These are phyloP conservation scores for Xylariaceae sp. DNA, from an alignment of 2,329 filamentous ascomycete genomes.

Conservation along the genomic window DNA sequence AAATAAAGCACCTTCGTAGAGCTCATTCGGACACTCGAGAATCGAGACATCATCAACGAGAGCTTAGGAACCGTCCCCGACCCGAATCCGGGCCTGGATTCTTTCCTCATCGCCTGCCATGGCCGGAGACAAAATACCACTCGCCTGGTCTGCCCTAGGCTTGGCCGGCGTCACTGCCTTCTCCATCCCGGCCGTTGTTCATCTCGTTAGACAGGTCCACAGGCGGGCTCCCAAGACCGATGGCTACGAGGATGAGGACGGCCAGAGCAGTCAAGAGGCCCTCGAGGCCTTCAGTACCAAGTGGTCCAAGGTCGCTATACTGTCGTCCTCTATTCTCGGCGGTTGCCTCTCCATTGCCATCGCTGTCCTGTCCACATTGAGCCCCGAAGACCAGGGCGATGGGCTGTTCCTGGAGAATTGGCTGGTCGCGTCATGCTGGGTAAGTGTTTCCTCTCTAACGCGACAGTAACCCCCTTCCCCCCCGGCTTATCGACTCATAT, in stretches of 20 bases:
- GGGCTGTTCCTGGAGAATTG: slow-evolving; percentile 52
- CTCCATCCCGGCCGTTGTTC: slow-evolving; percentile 26
- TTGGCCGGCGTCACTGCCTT: slow-evolving; percentile 26
- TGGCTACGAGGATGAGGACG: slow-evolving; percentile 66
- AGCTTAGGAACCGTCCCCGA: too few relatives aligned
- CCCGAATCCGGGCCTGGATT: not conserved
- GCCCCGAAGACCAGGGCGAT: slow-evolving; percentile 29
- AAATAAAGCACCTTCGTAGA: not conserved
- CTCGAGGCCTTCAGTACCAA: slow-evolving; percentile 59
- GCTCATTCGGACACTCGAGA: too few relatives aligned
- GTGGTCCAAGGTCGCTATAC: slow-evolving; percentile 51
- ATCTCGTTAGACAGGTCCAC: slow-evolving; percentile 22
- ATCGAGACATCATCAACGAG: too few relatives aligned
- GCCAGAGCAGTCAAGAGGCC: slow-evolving; percentile 61
- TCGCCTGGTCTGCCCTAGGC: slow-evolving; percentile 28
- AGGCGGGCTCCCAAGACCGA: slow-evolving; percentile 35
- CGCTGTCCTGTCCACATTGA: slow-evolving; percentile 49
- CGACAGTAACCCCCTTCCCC: slow-evolving; percentile 11
- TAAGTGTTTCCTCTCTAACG: slow-evolving; percentile 42
- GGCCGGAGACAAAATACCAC: slow-evolving; percentile 8
- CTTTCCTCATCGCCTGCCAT: slow-evolving; percentile 2
- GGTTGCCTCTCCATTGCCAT: slow-evolving; percentile 53
- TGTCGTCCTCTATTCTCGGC: slow-evolving; percentile 52
- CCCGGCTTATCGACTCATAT: slow-evolving; percentile 19
- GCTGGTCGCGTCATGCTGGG: slow-evolving; percentile 59